phyloP scores from a whole-genome alignment of 495 filamentous ascomycete genomes.

The Evernia prunastri region DNA sequence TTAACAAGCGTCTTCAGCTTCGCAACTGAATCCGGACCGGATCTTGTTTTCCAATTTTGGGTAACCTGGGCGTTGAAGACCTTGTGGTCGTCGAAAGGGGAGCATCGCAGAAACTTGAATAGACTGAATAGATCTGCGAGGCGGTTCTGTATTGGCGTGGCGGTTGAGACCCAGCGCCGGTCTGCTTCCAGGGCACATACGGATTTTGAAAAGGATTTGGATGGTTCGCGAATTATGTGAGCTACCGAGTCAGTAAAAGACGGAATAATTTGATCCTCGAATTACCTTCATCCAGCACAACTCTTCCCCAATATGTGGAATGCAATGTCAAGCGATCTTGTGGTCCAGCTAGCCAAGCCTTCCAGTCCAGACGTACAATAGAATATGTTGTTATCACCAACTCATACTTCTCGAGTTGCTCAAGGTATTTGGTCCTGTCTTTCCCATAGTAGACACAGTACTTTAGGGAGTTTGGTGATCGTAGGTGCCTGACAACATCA shows the following conservation, averaged over 20 bases:
- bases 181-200: slow-evolving; percentile 31
- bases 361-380: slow-evolving; percentile 17
- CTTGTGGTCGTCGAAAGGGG: slow-evolving; percentile 35
- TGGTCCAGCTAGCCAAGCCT: background rate
- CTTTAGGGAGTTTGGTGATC: background rate
- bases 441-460: slow-evolving; percentile 19
- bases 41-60: slow-evolving; percentile 31
- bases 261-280: background rate
- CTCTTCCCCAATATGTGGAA: slow-evolving; percentile 20
- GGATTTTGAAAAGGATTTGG: slow-evolving; percentile 33
- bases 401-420: background rate
- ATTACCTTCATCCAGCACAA: slow-evolving; percentile 46
- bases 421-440: slow-evolving; percentile 5
- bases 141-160: slow-evolving; percentile 41
- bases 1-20: slow-evolving; percentile 34
- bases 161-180: slow-evolving; percentile 40
- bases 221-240: slow-evolving; percentile 37
- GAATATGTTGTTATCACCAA: slow-evolving; percentile 20
- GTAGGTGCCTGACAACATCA: slow-evolving; percentile 1
- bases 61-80: slow-evolving; percentile 33
- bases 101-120: slow-evolving; percentile 36
- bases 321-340: background rate
- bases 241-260: slow-evolving; percentile 25
- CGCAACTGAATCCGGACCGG: slow-evolving; percentile 32
- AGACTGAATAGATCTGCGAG: slow-evolving; percentile 35